phyloP scores from a whole-genome alignment of 768 basidiomycete genomes.

The Rhodocollybia butyracea region DNA sequence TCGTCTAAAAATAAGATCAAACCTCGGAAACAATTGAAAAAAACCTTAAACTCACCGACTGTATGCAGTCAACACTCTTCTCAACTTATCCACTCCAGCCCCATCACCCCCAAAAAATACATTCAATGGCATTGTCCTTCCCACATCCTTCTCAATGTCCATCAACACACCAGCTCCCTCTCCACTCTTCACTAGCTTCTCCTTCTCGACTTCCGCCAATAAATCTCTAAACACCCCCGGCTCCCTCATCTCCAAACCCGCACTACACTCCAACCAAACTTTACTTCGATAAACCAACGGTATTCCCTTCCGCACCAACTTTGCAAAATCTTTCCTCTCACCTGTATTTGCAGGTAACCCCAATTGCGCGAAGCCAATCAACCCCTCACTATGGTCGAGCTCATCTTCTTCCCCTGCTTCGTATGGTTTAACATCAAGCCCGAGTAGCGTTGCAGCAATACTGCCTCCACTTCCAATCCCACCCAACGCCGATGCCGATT shows the following conservation, averaged over 20 bases:
- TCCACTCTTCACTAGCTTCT: conserved; percentile 16
- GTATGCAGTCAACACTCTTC: conserved; percentile 88
- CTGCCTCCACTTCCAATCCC: conserved; percentile 19
- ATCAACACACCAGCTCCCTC: conserved; percentile 43
- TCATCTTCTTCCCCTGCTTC: conserved; percentile 64
- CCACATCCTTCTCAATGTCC: conserved; percentile 97
- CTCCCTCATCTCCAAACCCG: conserved; percentile 87
- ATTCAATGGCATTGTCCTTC: conserved; percentile 89
- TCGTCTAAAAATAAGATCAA: conserved; percentile 46
- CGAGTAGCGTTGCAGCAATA: conserved; percentile 64
- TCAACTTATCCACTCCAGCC: conserved; percentile 86
- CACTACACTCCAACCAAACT: conserved; percentile 92
- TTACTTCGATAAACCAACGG: conserved; percentile 86
- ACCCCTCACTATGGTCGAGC: conserved; percentile 73
- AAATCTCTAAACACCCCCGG: conserved; percentile 89
- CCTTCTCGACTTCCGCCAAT: conserved; percentile 42
- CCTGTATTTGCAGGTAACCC: conserved; percentile 74
- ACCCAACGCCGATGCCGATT: conserved; percentile 15
- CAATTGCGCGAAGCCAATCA: conserved; percentile 90
- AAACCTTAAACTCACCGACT: conserved; percentile 63
- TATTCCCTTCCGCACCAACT: conserved; percentile 80
- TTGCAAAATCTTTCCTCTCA: conserved; percentile 76
- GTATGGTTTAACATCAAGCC: conserved; percentile 44
- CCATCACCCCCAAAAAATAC: conserved; percentile 98
- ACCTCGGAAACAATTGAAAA: neutral